A percentile compares a stretch with the other conserved stretches of the same genome.
phyloP scores from a whole-genome alignment of 2,329 filamentous ascomycete species.

The Elsinoe batatas region DNA sequence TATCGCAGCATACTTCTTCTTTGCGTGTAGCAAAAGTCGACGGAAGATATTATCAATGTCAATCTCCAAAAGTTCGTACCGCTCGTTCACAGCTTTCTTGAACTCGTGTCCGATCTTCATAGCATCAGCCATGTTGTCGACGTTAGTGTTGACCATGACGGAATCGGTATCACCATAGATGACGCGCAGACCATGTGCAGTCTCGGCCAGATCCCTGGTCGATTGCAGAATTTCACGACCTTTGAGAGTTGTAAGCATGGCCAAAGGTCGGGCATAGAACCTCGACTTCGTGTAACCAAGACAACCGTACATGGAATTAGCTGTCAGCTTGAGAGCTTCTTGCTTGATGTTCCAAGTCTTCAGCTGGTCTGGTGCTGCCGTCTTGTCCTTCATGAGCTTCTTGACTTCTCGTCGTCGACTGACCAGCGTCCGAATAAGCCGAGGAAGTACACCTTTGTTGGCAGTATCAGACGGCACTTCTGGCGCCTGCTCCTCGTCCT shows the following conservation, averaged over 20 bases:
- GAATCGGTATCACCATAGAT: conserved; percentile 99
- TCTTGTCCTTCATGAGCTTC: conserved; percentile 90
- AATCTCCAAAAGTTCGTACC: conserved; percentile 86
- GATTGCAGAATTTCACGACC: conserved; percentile 93
- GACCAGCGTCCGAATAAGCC: conserved; percentile 85
- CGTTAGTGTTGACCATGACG: conserved; percentile 99
- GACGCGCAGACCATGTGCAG: conserved; percentile 70
- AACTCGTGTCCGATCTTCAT: conserved; percentile 89
- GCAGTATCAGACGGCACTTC: conserved; percentile 67
- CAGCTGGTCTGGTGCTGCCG: conserved; percentile 72
- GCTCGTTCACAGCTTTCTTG: conserved; percentile 88
- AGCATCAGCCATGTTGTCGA: conserved; percentile 83
- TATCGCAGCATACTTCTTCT: conserved; percentile 98
- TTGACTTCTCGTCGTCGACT: conserved; percentile 85
- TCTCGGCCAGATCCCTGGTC: conserved; percentile 92
- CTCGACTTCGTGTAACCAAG: conserved; percentile 93
- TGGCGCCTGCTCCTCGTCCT: conserved; percentile 80
- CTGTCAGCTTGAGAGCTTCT: conserved; percentile 88
- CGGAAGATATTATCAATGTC: conserved; percentile 98
- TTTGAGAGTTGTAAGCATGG: conserved; percentile 93
- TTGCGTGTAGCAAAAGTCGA: conserved; percentile 84
- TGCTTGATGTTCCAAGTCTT: conserved; percentile 98
- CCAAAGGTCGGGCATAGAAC: conserved; percentile 90
- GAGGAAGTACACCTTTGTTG: conserved; percentile 75
- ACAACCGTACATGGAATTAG: conserved; percentile 99